Conservation (phyloP, 2,329 filamentous ascomycete species). For the Penicillium sp. region DNA sequence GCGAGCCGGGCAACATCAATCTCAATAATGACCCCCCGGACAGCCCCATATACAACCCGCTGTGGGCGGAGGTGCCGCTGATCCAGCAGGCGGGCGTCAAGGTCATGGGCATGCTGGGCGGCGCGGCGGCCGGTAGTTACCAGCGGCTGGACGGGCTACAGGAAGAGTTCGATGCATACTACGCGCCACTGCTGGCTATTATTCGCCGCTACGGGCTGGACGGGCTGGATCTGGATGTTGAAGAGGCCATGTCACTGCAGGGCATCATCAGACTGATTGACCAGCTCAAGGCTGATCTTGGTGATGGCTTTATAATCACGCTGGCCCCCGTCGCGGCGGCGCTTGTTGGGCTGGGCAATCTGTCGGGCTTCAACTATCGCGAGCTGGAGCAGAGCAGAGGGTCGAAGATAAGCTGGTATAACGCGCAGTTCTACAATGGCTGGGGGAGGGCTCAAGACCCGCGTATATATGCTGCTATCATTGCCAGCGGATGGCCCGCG, state of each 20-base stretch:
- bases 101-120: slow-evolving; percentile 82
- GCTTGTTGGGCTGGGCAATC: slow-evolving; percentile 56
- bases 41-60: slow-evolving; percentile 62
- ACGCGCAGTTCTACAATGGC: slow-evolving; percentile 88
- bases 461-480: slow-evolving; percentile 40
- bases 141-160: slow-evolving; percentile 55
- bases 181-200: slow-evolving; percentile 63
- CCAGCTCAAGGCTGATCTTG: slow-evolving; percentile 53
- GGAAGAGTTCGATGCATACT: slow-evolving; percentile 68
- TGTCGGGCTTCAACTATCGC: slow-evolving; percentile 79
- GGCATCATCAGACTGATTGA: slow-evolving; percentile 66
- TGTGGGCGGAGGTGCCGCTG: slow-evolving; percentile 74
- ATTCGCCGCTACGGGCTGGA: slow-evolving; percentile 61
- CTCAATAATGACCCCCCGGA: slow-evolving; percentile 75
- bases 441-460: slow-evolving; percentile 66
- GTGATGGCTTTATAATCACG: slow-evolving; percentile 66
- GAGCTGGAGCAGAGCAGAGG: slow-evolving; percentile 66
- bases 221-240: slow-evolving; percentile 74
- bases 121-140: slow-evolving; percentile 74
- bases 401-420: slow-evolving; percentile 74
- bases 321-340: slow-evolving; percentile 79
- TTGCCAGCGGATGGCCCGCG: slow-evolving; percentile 63
- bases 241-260: slow-evolving; percentile 67
- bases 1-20: slow-evolving; percentile 61
- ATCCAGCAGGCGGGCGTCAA: slow-evolving; percentile 72